Evolutionary conservation across 306 rosid genomes (phyloP).

Genomic region (Quercus mongolica): DNA sequence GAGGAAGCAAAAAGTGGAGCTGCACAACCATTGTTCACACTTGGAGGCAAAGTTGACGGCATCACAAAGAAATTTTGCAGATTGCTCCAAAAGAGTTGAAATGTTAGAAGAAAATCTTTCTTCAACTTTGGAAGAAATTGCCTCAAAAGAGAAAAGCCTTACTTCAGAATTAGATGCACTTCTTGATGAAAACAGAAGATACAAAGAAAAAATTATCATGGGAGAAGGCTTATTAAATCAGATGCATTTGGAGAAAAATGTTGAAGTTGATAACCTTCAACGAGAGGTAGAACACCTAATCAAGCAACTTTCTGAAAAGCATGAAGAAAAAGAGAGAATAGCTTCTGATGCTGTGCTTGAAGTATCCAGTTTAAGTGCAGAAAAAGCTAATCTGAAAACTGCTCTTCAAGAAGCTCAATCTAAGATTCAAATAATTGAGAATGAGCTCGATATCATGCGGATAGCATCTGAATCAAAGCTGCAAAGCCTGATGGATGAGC

Average conservation of each 20-base stretch:
- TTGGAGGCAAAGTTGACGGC: conserved; percentile 40
- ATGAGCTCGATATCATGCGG: conserved; percentile 27
- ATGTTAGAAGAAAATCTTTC: conserved; percentile 37
- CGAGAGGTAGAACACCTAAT: conserved; percentile 41
- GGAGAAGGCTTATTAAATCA: conserved; percentile 42
- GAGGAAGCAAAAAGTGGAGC: conserved; percentile 37
- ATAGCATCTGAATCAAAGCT: conserved; percentile 44
- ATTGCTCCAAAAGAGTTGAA: conserved; percentile 39
- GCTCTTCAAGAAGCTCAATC: conserved; percentile 48
- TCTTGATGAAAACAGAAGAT: conserved; percentile 34
- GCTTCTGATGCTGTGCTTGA: conserved; percentile 45
- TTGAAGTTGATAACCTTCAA: conserved; percentile 47
- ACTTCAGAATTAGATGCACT: conserved; percentile 34
- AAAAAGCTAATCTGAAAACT: conserved; percentile 39
- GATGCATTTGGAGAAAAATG: conserved; percentile 45
- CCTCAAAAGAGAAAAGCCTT: conserved; percentile 35
- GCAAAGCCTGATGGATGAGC: conserved; percentile 34
- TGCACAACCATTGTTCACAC: conserved; percentile 38
- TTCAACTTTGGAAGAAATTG: conserved; percentile 36
- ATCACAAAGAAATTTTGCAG: conserved; percentile 36
- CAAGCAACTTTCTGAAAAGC: conserved; percentile 35
- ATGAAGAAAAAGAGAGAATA: conserved; percentile 43
- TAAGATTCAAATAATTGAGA: conserved; percentile 31
- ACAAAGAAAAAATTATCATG: conserved; percentile 32
- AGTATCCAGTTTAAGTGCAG: conserved; percentile 35